Evolutionary conservation across 2,329 filamentous ascomycete species (phyloP), one percentile per base, ranked within the genome.

Genomic region (Ascochyta koolunga): DNA sequence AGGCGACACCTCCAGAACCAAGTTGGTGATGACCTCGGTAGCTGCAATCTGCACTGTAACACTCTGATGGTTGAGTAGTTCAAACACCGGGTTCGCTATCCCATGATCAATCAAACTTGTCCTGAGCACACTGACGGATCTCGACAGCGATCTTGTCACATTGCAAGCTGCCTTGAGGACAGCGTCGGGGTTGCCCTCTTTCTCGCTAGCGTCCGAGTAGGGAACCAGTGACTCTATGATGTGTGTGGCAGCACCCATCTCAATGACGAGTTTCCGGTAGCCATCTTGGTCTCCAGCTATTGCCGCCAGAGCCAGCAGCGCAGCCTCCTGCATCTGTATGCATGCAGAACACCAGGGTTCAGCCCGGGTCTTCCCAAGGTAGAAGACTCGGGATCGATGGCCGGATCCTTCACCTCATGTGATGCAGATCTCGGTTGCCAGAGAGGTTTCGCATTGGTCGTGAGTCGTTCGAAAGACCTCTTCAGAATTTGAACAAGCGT

Each of bases 81-180:
- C 80, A 62, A 93, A 89, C 7, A 96, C 78, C 3, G 93, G 93
- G 61, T 86, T 83, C 2, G 89, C 88, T 44, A 96, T 88, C 5
- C 87, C 89, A 55, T 91, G 86, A 74, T 99, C 95, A 53, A 96
- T 90, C 40, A 99, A 78, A 44, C 89, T 89, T 3, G 95, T 98
- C 43, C 95, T 82, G 16, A 98, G 78, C 37, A 93, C 87, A 70
- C 86, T 90, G 19, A 96, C 88, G 1, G 92, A 96, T 36, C 95
- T 86, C 2, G 91, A 91, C 41, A 98, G 80, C 71, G 92, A 90
- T 58, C 90, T 84, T 24, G 92, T 84, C 22, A 90, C 87, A 67
- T 90, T 88, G 69, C 93, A 97, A 1, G 91, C 93, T 18, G 93
- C 92, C 49, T 96, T 82, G 19, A 98, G 81, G 19, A 96, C 93